phyloP scores from a whole-genome alignment of 2,329 filamentous ascomycete species.

The Scedosporium aurantiacum region DNA sequence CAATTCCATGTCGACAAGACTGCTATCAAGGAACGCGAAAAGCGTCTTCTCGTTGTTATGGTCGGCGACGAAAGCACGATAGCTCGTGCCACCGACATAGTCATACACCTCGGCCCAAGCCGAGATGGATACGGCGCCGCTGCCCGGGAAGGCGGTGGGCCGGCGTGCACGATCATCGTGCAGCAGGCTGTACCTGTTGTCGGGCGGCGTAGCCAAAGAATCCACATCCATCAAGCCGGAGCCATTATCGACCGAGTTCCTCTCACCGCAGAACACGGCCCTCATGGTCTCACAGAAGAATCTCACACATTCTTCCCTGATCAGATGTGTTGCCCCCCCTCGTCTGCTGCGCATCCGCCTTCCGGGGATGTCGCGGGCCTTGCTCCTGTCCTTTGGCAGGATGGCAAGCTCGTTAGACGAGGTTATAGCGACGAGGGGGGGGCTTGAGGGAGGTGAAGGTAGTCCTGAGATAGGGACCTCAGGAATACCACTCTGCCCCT shows the following conservation, averaged over 20 bases:
- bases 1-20: conserved; percentile 61
- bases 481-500: conserved; percentile 91
- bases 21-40: conserved; percentile 76
- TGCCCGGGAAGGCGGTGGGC: background rate
- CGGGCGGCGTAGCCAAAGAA: conserved; percentile 42
- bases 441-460: conserved; percentile 77
- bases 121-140: conserved; percentile 27
- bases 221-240: conserved; percentile 77
- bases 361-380: conserved; percentile 30
- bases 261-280: conserved; percentile 92
- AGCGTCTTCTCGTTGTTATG: conserved; percentile 60
- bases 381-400: conserved; percentile 39
- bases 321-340: conserved; percentile 92
- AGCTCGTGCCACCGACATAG: conserved; percentile 72
- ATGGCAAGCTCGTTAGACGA: conserved; percentile 57
- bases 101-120: conserved; percentile 75
- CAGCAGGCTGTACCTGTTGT: conserved; percentile 20
- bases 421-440: conserved; percentile 71
- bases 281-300: conserved; percentile 97
- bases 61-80: conserved; percentile 73
- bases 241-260: conserved; percentile 63
- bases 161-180: background rate
- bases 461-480: conserved; percentile 78
- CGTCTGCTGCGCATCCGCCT: conserved; percentile 35
- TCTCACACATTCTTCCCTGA: conserved; percentile 99